A percentile compares a stretch with the other conserved stretches of the same genome.
Conservation (phyloP, 768 basidiomycete genomes). For the Tulasnella sp. region DNA sequence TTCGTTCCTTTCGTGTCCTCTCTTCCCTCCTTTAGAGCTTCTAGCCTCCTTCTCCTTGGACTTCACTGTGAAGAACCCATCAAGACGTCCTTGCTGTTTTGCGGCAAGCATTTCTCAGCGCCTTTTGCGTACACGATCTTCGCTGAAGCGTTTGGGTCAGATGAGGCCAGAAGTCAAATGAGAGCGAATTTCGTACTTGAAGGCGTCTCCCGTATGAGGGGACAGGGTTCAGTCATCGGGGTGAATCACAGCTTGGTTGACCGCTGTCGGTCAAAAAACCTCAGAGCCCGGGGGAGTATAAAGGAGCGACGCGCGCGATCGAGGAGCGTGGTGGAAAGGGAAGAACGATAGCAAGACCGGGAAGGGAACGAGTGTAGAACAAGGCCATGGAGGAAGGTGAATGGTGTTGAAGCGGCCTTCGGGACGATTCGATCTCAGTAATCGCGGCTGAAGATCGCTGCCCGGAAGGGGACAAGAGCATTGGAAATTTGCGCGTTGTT, state of each 20-base stretch:
- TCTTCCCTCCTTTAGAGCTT: conserved; percentile 27
- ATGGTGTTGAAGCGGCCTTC: background rate
- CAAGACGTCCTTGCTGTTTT: conserved; percentile 95
- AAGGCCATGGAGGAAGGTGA: background rate
- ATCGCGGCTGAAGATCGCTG: background rate
- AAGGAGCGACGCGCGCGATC: background rate
- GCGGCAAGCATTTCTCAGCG: conserved; percentile 84
- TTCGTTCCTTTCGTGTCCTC: conserved; percentile 42
- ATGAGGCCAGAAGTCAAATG: background rate
- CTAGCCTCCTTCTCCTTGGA: conserved; percentile 45
- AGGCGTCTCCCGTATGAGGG: conserved; percentile 86
- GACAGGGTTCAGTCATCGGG: background rate
- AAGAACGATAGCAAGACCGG: background rate
- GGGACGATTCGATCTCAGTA: background rate
- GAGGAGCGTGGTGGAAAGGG: background rate
- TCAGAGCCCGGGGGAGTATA: no score
- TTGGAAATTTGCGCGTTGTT: background rate
- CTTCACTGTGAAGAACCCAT: conserved; percentile 87
- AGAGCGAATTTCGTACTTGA: conserved; percentile 63
- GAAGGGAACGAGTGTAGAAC: background rate
- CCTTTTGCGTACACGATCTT: conserved; percentile 93
- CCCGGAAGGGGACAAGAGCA: background rate
- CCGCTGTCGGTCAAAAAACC: no score
- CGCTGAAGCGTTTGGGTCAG: conserved; percentile 50
- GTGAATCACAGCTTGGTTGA: background rate